Percentiles rank a stretch among this genome's conserved stretches.
These are phyloP conservation scores for Chaetoceros tenuissimus DNA, from an alignment of 108 stramenopile species.

Conservation along the genomic window DNA sequence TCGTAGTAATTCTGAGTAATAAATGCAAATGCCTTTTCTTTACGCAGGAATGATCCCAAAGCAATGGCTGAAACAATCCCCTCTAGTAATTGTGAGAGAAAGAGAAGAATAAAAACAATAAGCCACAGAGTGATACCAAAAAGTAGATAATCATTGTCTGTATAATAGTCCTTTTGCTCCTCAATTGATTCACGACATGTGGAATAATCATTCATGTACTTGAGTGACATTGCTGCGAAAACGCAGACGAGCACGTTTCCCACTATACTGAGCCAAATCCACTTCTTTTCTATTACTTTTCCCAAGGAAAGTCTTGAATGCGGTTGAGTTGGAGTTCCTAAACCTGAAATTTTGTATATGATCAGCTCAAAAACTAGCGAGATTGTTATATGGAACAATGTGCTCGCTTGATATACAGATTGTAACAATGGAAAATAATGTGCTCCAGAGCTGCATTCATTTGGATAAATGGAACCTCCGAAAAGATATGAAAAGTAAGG, in stretches of 20 bases:
- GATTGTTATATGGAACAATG: background rate
- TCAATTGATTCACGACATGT: conserved; percentile 9
- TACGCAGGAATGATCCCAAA: conserved; percentile 3
- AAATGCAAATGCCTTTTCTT: background rate
- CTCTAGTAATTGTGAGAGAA: conserved; percentile 23
- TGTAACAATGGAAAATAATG: background rate
- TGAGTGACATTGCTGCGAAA: background rate
- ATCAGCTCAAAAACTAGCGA: background rate
- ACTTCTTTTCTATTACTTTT: background rate
- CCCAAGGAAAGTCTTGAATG: background rate
- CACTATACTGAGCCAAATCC: conserved; percentile 5
- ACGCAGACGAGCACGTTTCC: conserved; percentile 2
- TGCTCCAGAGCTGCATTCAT: background rate
- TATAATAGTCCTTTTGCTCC: background rate
- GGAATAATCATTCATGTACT: background rate
- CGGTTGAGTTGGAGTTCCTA: conserved; percentile 1
- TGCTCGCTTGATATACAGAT: background rate
- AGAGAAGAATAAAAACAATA: conserved; percentile 13
- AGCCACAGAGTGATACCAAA: conserved; percentile 16
- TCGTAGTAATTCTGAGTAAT: background rate
- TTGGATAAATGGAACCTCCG: background rate
- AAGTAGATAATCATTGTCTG: conserved; percentile 1
- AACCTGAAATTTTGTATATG: background rate
- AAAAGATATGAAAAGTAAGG: conserved; percentile 6
- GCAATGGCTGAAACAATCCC: conserved; percentile 12